Evolutionary conservation across 202 grass and related monocot species (phyloP).

Genomic region (Miscanthus sacchariflorus): DNA sequence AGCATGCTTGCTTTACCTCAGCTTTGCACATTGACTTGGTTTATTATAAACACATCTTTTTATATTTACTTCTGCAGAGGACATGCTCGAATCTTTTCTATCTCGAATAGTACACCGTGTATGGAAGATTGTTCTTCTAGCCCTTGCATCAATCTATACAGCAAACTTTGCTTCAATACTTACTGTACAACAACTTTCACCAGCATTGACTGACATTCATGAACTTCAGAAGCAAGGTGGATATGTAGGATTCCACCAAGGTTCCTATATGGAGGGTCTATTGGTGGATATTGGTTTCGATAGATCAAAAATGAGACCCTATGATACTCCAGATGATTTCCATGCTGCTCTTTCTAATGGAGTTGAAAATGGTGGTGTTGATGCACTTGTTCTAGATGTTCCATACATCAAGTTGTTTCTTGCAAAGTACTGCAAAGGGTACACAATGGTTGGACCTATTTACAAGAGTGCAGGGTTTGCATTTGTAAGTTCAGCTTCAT

Average conservation of each 20-base stretch:
- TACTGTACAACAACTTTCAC: conserved; percentile 62
- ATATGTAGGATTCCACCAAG: conserved; percentile 53
- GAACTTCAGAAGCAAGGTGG: conserved; percentile 51
- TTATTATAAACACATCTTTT: not conserved
- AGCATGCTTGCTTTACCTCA: not conserved
- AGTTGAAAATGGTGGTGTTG: conserved; percentile 50
- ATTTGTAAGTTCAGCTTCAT: conserved; percentile 41
- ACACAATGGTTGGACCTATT: conserved; percentile 60
- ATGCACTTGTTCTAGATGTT: conserved; percentile 52
- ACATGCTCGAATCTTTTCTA: conserved; percentile 48
- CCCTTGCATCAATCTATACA: conserved; percentile 76
- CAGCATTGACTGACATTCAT: conserved; percentile 51
- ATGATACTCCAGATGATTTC: conserved; percentile 11
- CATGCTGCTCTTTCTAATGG: conserved; percentile 53
- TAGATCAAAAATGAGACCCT: conserved; percentile 40
- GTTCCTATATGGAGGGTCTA: conserved; percentile 42
- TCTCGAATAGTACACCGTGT: conserved; percentile 61
- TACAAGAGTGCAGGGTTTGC: conserved; percentile 49
- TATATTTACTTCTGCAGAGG: conserved; percentile 38
- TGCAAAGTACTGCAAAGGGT: conserved; percentile 38
- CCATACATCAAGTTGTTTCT: conserved; percentile 66
- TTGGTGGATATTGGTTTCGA: conserved; percentile 43
- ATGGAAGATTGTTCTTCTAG: conserved; percentile 55
- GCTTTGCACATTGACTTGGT: not conserved
- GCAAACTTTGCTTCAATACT: conserved; percentile 72